A percentile compares a stretch with the other conserved stretches of the same genome.
Evolutionary conservation across 257 asterid species (phyloP).

Genomic region (Solanum ahanhuiri): DNA sequence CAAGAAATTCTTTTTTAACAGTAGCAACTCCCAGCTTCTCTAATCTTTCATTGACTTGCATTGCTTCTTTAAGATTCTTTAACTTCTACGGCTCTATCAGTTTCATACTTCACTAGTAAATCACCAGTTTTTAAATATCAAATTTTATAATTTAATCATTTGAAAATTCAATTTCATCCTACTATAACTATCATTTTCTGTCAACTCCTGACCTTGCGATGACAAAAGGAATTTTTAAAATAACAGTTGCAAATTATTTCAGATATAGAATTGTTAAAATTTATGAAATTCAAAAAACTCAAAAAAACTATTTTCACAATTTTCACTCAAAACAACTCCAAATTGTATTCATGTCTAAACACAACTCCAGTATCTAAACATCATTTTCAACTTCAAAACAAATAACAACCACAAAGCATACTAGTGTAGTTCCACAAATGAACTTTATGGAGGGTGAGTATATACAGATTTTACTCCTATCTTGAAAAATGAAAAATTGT

Average conservation of each 20-base stretch:
- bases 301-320: neutral
- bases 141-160: neutral
- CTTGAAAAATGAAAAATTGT: accelerated
- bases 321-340: neutral
- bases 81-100: neutral
- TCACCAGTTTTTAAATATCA: neutral
- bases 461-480: neutral
- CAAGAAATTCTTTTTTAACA: neutral
- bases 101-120: neutral
- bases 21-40: neutral
- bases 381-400: neutral
- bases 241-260: neutral
- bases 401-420: neutral
- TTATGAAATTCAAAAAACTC: neutral
- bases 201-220: neutral
- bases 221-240: neutral
- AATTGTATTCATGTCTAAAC: neutral
- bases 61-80: neutral
- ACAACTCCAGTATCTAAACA: neutral
- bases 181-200: neutral
- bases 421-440: no score
- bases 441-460: no score
- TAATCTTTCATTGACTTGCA: neutral
- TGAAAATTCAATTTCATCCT: neutral
- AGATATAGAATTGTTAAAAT: neutral